Conservation (phyloP, 208 protist genomes). For the Wallacemonas rigidus region DNA sequence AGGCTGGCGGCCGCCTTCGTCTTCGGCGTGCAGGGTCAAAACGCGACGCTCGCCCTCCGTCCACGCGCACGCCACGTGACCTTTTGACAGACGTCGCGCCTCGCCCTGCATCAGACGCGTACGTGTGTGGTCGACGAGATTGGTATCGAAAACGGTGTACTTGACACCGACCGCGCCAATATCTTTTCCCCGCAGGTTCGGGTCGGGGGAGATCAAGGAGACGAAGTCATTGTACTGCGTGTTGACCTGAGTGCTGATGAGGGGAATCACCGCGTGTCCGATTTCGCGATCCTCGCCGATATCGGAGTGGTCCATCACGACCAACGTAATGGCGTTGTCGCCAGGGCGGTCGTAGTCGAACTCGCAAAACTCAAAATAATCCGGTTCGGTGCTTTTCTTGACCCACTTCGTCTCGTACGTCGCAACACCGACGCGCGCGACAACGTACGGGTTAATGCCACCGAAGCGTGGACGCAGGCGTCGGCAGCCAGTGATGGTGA, state of each 20-base stretch:
- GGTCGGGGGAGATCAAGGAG: slow-evolving; percentile 38
- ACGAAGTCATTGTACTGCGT: slow-evolving; percentile 75
- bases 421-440: slow-evolving; percentile 71
- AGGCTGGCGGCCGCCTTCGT: slow-evolving; percentile 12
- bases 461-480: slow-evolving; percentile 52
- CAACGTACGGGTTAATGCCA: slow-evolving; percentile 72
- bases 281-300: slow-evolving; percentile 63
- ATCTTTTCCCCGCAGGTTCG: slow-evolving; percentile 21
- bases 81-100: not conserved
- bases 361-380: slow-evolving; percentile 86
- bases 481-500: slow-evolving; percentile 78
- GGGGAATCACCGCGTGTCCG: slow-evolving; percentile 58
- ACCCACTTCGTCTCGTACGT: slow-evolving; percentile 70
- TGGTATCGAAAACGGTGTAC: slow-evolving; percentile 68
- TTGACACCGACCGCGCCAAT: slow-evolving; percentile 77
- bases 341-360: slow-evolving; percentile 61
- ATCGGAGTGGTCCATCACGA: slow-evolving; percentile 84
- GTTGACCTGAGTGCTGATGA: slow-evolving; percentile 38
- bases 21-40: slow-evolving; percentile 2
- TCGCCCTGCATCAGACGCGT: slow-evolving; percentile 32
- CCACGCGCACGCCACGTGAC: not conserved
- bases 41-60: not conserved
- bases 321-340: slow-evolving; percentile 50
- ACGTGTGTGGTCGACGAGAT: slow-evolving; percentile 60
- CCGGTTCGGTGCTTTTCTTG: slow-evolving; percentile 64